Evolutionary conservation across 2,329 filamentous ascomycete species (phyloP).

Genomic region (Aspergillus costaricaensis): DNA sequence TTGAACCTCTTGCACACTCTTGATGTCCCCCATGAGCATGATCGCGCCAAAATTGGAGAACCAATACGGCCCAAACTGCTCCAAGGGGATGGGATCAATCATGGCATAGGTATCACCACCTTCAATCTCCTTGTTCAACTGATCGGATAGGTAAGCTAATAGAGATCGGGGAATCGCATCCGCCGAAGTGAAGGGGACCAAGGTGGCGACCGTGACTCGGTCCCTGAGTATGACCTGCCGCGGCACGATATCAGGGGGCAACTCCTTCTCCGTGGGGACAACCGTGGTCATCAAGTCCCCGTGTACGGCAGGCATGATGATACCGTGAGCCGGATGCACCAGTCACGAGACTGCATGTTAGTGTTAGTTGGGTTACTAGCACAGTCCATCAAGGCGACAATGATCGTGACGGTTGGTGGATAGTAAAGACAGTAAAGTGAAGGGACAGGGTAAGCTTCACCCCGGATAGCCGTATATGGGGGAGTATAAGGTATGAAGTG

Average conservation of each 20-base stretch:
- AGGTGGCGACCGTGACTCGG: constrained; percentile 77
- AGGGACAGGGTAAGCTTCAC: too few species aligned
- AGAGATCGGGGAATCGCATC: constrained; percentile 74
- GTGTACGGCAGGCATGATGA: constrained; percentile 40
- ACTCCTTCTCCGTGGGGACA: constrained; percentile 42
- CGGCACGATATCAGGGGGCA: constrained; percentile 69
- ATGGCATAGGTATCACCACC: constrained; percentile 91
- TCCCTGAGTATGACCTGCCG: constrained; percentile 81
- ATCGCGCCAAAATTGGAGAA: constrained; percentile 87
- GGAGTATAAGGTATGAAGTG: background rate
- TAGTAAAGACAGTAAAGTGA: too few species aligned
- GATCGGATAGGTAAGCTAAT: constrained; percentile 74
- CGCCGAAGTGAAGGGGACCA: constrained; percentile 78
- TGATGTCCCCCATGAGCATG: constrained; percentile 79
- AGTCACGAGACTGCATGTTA: constrained; percentile 40
- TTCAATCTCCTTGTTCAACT: constrained; percentile 87
- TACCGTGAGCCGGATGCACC: constrained; percentile 26
- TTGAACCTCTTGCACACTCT: constrained; percentile 58
- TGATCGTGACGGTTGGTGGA: background rate
- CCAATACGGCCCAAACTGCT: constrained; percentile 81
- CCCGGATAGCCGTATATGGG: too few species aligned
- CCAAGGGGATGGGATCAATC: constrained; percentile 72
- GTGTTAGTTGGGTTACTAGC: constrained; percentile 30
- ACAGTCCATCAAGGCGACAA: background rate
- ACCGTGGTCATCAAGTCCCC: constrained; percentile 35